Conservation (phyloP, 306 rosid species). For the Glycine tomentella region DNA sequence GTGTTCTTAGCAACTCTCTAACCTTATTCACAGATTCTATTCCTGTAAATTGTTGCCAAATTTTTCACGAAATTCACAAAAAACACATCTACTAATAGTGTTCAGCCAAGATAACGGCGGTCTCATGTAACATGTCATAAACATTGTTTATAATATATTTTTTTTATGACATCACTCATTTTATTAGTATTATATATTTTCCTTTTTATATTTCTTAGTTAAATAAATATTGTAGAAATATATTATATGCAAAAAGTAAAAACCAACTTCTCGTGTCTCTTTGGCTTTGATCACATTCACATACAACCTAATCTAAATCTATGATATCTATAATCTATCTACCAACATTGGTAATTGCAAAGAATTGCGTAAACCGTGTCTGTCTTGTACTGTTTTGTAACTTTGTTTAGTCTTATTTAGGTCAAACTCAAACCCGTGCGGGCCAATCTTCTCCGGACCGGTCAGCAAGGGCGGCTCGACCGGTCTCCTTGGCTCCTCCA, state of each 20-base stretch:
- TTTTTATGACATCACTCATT: too few species aligned
- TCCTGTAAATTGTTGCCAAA: constrained; percentile 3
- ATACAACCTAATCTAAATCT: not conserved
- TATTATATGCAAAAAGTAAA: too few species aligned
- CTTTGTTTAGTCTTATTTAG: not conserved
- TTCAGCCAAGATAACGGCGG: constrained; percentile 25
- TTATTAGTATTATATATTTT: too few species aligned
- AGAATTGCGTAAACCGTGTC: constrained; percentile 12
- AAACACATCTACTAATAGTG: not conserved
- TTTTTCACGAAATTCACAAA: constrained; percentile 42
- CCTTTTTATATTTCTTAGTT: too few species aligned
- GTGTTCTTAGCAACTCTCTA: not conserved
- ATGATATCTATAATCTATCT: not conserved
- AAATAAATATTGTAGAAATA: too few species aligned
- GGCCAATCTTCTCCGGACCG: constrained; percentile 17
- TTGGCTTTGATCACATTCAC: not conserved
- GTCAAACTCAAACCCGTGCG: constrained; percentile 45
- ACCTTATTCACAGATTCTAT: not conserved
- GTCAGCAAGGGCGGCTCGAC: constrained; percentile 67
- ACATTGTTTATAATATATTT: too few species aligned
- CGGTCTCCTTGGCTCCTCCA: constrained; percentile 33
- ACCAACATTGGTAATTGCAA: not conserved
- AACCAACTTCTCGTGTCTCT: too few species aligned
- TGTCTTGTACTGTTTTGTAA: not conserved
- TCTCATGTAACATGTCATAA: not conserved